Conservation (phyloP, 352 stramenopile species). For the Phytophthora tentaculata region DNA sequence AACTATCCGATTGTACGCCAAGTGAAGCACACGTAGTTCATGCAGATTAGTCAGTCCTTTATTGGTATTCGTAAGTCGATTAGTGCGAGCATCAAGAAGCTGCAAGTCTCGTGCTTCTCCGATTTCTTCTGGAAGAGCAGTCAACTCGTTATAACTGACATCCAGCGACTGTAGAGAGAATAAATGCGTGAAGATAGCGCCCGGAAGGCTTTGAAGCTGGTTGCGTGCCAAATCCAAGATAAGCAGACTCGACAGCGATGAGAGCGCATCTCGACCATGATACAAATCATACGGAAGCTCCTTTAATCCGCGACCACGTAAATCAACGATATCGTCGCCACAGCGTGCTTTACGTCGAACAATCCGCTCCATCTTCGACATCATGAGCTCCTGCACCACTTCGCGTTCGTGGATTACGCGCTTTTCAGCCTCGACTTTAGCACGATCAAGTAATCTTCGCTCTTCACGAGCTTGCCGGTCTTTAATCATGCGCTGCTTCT, state of each 20-base stretch:
- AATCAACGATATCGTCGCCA: conserved; percentile 58
- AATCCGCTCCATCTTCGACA: conserved; percentile 60
- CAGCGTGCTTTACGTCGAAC: conserved; percentile 55
- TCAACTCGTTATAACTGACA: conserved; percentile 60
- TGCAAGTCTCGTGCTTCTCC: conserved; percentile 58
- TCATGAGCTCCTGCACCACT: conserved; percentile 62
- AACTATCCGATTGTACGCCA: conserved; percentile 53
- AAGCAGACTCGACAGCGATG: conserved; percentile 65
- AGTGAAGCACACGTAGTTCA: conserved; percentile 53
- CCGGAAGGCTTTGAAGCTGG: conserved; percentile 46
- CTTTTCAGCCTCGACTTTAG: conserved; percentile 48
- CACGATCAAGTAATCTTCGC: conserved; percentile 44
- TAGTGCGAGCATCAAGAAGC: conserved; percentile 55
- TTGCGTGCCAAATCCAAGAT: conserved; percentile 73
- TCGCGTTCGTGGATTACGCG: conserved; percentile 50
- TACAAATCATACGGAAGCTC: conserved; percentile 53
- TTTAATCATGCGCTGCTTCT: conserved; percentile 66
- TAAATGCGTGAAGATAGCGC: conserved; percentile 61
- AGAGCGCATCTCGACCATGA: conserved; percentile 58
- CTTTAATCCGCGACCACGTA: conserved; percentile 41
- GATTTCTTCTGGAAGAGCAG: conserved; percentile 54
- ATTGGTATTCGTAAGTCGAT: conserved; percentile 49
- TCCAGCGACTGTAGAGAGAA: conserved; percentile 64
- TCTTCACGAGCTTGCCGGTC: conserved; percentile 69
- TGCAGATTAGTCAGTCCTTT: conserved; percentile 30